Evolutionary conservation across 2,329 filamentous ascomycete genomes (phyloP), one percentile per base, ranked within the genome.

Genomic region (Leptographium procerum): DNA sequence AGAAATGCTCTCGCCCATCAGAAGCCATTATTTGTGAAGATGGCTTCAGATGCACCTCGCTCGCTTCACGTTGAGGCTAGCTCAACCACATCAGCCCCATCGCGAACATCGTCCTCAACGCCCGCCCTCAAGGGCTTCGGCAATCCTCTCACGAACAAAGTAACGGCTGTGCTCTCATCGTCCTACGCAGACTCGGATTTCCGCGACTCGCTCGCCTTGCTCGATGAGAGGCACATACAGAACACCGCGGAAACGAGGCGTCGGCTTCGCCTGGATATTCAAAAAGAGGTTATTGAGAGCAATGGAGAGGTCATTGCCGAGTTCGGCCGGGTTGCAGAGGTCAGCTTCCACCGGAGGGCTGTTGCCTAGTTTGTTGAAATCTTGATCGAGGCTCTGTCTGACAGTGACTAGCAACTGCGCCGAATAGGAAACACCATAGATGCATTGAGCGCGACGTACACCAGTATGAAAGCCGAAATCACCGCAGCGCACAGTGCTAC

Each of bases 131-230:
- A 72, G 61, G 67, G 75, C 24, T 66, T 75, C 16, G 89, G 83
- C 45, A 63, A 59, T 70, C 87, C 90, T 9, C 76, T 97, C 34
- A 85, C 89, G 9, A 87, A 86, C 61, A 90, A 94, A 68, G 82
- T 96, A 65, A 88, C 89, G 28, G 86, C 83, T 61, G 87, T 97
- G 47, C 81, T 97, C 54, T 96, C 94, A 4, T 86, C 90, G 2
- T 96, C 92, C 0, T 96, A 96, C 72, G 88, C 91, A 8, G 94
- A 97, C 71, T 80, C 89, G 6, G 92, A 96, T 64, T 95, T 97
- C 65, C 84, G 90, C 63, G 89, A 95, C 75, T 86, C 91, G 16
- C 75, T 99, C 33, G 77, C 82, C 56, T 83, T 94, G 1, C 75
- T 97, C 24, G 92, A 96, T 71, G 75, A 82, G 55, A 81, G 88